phyloP scores from a whole-genome alignment of 148 eudicot genomes.

The Vaccinium darrowii region DNA sequence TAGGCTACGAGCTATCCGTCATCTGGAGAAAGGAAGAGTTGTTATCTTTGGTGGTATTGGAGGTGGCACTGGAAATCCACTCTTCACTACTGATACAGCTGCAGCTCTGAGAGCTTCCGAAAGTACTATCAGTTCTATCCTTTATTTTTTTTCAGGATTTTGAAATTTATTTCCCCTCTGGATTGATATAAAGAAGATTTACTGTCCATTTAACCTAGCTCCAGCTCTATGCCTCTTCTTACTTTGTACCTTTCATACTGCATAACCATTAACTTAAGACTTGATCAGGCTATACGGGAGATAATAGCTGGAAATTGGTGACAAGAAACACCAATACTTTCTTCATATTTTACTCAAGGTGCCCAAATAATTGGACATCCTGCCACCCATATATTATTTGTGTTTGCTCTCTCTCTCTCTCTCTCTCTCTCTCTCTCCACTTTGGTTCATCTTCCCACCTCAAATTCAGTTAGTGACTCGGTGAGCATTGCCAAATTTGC shows the following conservation, averaged over 20 bases:
- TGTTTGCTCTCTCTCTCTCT: background rate
- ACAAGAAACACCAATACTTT: background rate
- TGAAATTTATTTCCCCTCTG: background rate
- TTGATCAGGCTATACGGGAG: background rate
- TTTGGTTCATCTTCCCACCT: background rate
- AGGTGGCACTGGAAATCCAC: conserved; percentile 87
- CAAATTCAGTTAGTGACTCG: background rate
- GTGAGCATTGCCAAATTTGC: background rate
- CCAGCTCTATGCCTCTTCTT: background rate
- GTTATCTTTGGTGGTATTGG: conserved; percentile 97
- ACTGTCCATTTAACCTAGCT: background rate
- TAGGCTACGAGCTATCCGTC: conserved; percentile 80
- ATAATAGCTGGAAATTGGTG: background rate
- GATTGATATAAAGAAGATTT: background rate
- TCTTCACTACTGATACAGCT: conserved; percentile 87
- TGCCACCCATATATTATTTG: background rate
- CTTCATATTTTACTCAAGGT: background rate
- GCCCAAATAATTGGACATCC: background rate
- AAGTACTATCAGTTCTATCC: conserved; percentile 40
- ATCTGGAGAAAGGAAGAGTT: conserved; percentile 90
- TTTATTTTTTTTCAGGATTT: background rate
- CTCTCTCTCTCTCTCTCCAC: background rate
- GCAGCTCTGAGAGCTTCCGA: conserved; percentile 98
- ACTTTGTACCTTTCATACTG: background rate
- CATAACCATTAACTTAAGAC: background rate